Conservation (phyloP, 306 rosid species). For the Cucurbita argyrosperma region DNA sequence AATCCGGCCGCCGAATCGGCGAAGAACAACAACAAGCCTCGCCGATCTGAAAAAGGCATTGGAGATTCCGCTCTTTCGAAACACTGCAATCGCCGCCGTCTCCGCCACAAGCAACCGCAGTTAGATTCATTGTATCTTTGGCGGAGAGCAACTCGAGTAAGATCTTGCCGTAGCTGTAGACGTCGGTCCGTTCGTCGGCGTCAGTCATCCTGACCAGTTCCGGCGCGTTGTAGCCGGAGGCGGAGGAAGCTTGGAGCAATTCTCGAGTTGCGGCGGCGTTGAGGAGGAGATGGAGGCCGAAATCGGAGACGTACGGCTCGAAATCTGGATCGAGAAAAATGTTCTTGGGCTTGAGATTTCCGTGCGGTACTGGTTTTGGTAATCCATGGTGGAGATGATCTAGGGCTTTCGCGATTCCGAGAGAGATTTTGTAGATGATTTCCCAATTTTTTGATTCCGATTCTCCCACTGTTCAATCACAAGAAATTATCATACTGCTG, state of each 20-base stretch:
- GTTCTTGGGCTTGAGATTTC: conserved; percentile 80
- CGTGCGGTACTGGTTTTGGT: conserved; percentile 55
- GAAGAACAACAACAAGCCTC: conserved; percentile 82
- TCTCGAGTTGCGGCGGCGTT: conserved; percentile 67
- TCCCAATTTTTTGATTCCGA: conserved; percentile 58
- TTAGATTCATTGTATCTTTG: conserved; percentile 58
- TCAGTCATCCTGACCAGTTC: conserved; percentile 80
- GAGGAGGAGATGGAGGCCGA: conserved; percentile 59
- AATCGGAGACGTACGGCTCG: conserved; percentile 62
- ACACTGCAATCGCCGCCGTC: conserved; percentile 17
- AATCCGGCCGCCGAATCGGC: conserved; percentile 65
- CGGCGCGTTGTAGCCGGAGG: conserved; percentile 76
- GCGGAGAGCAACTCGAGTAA: conserved; percentile 71
- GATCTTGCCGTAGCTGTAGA: conserved; percentile 73
- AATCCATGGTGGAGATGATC: conserved; percentile 67
- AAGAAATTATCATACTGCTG: background rate
- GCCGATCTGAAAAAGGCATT: conserved; percentile 53
- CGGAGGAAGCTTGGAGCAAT: conserved; percentile 69
- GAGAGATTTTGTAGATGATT: conserved; percentile 40
- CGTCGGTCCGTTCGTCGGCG: conserved; percentile 50
- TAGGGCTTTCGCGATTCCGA: conserved; percentile 63
- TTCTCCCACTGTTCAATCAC: conserved; percentile 33
- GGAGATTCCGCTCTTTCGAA: conserved; percentile 47
- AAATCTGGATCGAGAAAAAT: conserved; percentile 45
- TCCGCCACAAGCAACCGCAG: conserved; percentile 33